Conservation (phyloP, 257 asterid genomes). For the Solanum habrochaites region DNA sequence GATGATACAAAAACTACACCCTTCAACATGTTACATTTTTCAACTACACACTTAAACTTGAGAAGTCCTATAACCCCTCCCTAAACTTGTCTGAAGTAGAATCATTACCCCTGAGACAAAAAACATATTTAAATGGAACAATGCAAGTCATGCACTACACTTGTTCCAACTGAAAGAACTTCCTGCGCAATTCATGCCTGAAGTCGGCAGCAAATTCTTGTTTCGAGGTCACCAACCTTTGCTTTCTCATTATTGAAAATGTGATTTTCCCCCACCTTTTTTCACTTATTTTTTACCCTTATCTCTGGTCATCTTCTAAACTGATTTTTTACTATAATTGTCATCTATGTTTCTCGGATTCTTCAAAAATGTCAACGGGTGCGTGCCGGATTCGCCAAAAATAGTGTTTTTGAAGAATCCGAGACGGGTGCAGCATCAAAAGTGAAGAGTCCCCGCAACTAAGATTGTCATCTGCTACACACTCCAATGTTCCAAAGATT, state of each 20-base stretch:
- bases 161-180: not conserved
- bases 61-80: not conserved
- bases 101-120: not conserved
- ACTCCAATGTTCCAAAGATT: not conserved
- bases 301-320: not conserved
- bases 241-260: not conserved
- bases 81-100: not conserved
- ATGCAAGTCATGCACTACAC: not conserved
- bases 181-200: not conserved
- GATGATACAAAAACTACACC: not conserved
- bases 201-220: not conserved
- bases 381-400: no score
- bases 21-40: not conserved
- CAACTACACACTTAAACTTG: not conserved
- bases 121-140: not conserved
- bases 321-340: not conserved
- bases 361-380: no score
- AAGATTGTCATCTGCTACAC: not conserved
- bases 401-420: no score
- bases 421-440: no score
- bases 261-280: not conserved
- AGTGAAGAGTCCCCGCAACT: no score
- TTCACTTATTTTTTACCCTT: not conserved
- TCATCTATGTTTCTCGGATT: not conserved
- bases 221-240: not conserved